Conservation (phyloP, 305 asterid genomes). For the Vinca major region DNA sequence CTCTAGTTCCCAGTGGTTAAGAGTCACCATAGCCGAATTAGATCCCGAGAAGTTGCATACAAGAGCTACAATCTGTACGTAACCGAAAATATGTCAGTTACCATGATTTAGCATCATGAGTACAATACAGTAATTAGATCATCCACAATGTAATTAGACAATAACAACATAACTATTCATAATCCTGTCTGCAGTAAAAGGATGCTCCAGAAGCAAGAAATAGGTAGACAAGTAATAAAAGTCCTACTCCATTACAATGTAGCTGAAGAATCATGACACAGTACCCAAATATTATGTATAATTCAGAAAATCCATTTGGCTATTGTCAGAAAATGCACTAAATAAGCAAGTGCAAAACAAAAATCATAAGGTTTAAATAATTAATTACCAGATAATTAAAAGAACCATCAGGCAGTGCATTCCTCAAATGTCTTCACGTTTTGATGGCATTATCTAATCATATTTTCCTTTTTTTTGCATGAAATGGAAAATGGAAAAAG, state of each 20-base stretch:
- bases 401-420: not conserved
- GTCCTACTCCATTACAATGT: not conserved
- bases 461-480: not conserved
- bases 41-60: conserved; percentile 87
- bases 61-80: conserved; percentile 79
- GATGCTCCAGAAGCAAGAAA: not conserved
- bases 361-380: not conserved
- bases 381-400: not conserved
- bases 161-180: not conserved
- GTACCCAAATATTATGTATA: not conserved
- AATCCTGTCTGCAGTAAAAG: not conserved
- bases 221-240: not conserved
- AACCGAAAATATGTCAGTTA: conserved; percentile 17
- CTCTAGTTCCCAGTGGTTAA: conserved; percentile 88
- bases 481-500: not conserved
- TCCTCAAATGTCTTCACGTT: not conserved
- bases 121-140: not conserved
- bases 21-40: conserved; percentile 45
- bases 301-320: conserved; percentile 2
- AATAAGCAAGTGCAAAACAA: not conserved
- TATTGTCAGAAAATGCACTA: not conserved
- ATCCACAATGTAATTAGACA: not conserved
- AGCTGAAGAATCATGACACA: not conserved
- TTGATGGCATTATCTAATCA: not conserved
- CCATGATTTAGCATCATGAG: conserved; percentile 5